Evolutionary conservation across 164 flowering plant genomes (phyloP).

Genomic region (grape (Vitis vinifera)): DNA sequence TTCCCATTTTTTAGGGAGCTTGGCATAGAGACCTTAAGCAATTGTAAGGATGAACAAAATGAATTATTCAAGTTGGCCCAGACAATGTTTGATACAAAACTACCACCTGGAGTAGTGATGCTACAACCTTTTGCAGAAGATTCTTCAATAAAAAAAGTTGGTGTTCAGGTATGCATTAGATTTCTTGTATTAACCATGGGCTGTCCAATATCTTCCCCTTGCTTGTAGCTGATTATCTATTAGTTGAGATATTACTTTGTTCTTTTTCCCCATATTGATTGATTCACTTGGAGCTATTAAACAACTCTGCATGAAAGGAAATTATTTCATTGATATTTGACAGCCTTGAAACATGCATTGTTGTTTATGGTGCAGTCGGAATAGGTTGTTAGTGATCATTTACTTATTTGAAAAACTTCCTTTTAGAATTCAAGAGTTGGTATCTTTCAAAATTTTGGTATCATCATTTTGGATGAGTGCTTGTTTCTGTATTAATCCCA

Average conservation of each 20-base stretch:
- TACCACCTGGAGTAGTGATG: conserved; percentile 82
- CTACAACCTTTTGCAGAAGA: conserved; percentile 89
- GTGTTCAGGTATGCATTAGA: conserved; percentile 53
- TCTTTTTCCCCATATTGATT: neutral
- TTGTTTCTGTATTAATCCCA: too few relatives aligned
- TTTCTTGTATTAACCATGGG: neutral
- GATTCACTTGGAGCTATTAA: too few relatives aligned
- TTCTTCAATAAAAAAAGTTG: conserved; percentile 75
- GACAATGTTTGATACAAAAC: conserved; percentile 88
- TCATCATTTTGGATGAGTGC: too few relatives aligned
- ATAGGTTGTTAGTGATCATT: too few relatives aligned
- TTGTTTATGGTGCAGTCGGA: too few relatives aligned
- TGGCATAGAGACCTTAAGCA: conserved; percentile 65
- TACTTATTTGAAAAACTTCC: too few relatives aligned
- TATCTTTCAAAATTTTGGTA: too few relatives aligned
- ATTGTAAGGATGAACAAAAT: conserved; percentile 53
- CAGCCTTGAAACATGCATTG: too few relatives aligned
- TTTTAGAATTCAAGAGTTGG: too few relatives aligned
- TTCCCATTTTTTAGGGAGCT: conserved; percentile 58
- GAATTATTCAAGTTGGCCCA: conserved; percentile 78
- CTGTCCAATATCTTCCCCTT: neutral
- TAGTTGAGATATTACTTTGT: neutral
- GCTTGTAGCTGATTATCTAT: neutral
- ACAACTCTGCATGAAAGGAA: too few relatives aligned
- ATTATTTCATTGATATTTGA: too few relatives aligned